A percentile compares a stretch with the other conserved stretches of the same genome.
These are phyloP conservation scores for Backusella luteola DNA, from an alignment of 192 early-diverging fungal species.

Conservation along the genomic window DNA sequence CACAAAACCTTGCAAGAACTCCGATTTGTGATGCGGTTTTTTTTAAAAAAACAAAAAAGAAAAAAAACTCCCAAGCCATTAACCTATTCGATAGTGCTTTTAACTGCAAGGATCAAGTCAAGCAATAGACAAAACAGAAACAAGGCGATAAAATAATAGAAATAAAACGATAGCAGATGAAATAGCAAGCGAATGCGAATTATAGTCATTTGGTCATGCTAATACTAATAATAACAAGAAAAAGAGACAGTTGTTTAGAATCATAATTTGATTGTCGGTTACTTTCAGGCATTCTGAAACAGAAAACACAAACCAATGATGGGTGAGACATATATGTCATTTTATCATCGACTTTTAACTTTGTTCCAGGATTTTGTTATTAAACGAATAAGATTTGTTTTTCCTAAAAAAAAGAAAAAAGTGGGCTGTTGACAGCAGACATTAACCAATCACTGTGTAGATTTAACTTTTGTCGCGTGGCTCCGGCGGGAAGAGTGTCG, in stretches of 20 bases:
- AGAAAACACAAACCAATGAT: not conserved
- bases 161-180: not conserved
- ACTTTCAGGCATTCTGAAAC: not conserved
- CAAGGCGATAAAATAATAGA: not conserved
- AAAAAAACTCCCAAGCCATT: no score
- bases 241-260: not conserved
- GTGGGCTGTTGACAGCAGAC: not conserved
- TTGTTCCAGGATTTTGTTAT: not conserved
- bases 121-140: not conserved
- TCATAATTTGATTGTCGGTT: not conserved
- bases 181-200: not conserved
- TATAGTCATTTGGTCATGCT: not conserved
- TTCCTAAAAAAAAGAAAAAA: not conserved
- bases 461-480: not conserved
- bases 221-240: not conserved
- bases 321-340: not conserved
- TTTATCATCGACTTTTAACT: not conserved
- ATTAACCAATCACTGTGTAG: not conserved
- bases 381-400: not conserved
- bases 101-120: not conserved
- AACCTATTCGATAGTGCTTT: not conserved
- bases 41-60: no score
- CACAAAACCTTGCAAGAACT: not conserved
- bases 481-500: not conserved
- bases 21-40: not conserved